These are phyloP conservation scores for Waitea zeae DNA, from an alignment of 1,284 basidiomycete genomes.

Conservation along the genomic window DNA sequence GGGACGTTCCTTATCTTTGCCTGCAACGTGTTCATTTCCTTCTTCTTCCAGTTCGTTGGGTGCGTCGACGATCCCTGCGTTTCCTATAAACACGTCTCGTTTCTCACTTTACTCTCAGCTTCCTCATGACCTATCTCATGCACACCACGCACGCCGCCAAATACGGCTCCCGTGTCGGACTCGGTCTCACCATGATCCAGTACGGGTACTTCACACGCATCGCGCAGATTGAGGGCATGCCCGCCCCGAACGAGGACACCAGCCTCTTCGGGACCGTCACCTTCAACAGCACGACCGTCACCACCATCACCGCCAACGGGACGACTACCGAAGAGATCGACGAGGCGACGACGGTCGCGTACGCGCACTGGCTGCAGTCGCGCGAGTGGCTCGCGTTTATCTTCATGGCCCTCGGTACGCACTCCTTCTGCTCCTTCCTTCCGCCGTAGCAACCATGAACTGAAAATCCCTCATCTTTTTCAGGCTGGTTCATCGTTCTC, in stretches of 20 bases:
- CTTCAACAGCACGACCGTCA: constrained; percentile 3
- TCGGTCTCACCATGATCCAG: constrained; percentile 90
- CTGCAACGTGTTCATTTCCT: constrained; percentile 73
- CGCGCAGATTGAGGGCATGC: constrained; percentile 4
- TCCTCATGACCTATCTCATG: constrained; percentile 69
- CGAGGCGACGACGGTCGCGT: constrained; percentile 17
- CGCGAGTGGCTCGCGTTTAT: constrained; percentile 80
- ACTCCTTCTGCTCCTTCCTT: constrained; percentile 4
- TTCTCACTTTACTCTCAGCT: not conserved
- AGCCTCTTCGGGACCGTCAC: not conserved
- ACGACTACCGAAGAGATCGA: constrained; percentile 5
- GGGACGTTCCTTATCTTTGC: constrained; percentile 55
- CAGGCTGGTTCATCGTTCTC: constrained; percentile 80
- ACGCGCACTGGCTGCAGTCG: constrained; percentile 15
- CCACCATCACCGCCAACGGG: constrained; percentile 7
- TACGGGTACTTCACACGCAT: constrained; percentile 52
- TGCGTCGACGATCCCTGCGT: no score
- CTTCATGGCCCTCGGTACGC: constrained; percentile 70
- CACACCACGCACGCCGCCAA: constrained; percentile 93
- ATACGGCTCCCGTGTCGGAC: constrained; percentile 84
- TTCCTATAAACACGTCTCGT: constrained; percentile 83
- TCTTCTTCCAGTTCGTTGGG: constrained; percentile 94
- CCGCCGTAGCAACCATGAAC: constrained; percentile 1
- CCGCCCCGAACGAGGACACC: constrained; percentile 1
- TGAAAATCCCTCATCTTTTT: not conserved